These are phyloP conservation scores for Hortaea werneckii DNA, from an alignment of 2,329 filamentous ascomycete genomes.

Conservation along the genomic window DNA sequence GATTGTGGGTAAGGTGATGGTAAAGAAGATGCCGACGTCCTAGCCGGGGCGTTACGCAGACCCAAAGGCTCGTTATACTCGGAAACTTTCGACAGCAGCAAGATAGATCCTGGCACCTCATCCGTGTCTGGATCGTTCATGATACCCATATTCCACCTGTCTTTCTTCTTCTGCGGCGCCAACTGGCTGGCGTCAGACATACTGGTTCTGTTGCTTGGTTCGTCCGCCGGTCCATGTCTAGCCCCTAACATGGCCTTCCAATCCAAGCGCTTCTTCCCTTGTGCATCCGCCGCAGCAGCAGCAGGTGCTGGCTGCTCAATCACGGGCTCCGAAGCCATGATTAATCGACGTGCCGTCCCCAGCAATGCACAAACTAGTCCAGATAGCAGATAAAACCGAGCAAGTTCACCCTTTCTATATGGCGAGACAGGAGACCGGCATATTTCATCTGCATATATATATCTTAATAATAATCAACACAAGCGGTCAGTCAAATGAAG, in stretches of 20 bases:
- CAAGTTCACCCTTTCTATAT: too few relatives aligned
- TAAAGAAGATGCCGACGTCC: conserved; percentile 46
- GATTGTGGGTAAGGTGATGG: conserved; percentile 29
- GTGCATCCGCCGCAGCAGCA: conserved; percentile 2
- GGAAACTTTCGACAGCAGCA: conserved; percentile 46
- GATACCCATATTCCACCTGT: conserved; percentile 60
- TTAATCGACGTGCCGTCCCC: background rate
- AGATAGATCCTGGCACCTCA: conserved; percentile 65
- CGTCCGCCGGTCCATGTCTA: conserved; percentile 2
- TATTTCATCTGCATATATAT: too few relatives aligned
- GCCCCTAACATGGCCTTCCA: conserved; percentile 13
- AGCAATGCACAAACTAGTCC: too few relatives aligned
- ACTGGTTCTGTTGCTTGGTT: conserved; percentile 7
- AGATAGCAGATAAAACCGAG: too few relatives aligned
- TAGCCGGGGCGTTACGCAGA: conserved; percentile 51
- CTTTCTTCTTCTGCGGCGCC: conserved; percentile 8
- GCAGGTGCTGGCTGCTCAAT: background rate
- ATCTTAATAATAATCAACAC: background rate
- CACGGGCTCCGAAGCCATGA: background rate
- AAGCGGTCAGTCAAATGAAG: background rate
- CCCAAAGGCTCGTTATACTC: conserved; percentile 54
- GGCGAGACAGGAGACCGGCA: too few relatives aligned
- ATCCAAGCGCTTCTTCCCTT: conserved; percentile 12
- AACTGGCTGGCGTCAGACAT: conserved; percentile 9
- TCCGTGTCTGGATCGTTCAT: conserved; percentile 71